Conservation (phyloP, 805 yeast species). For the Wickerhamiella hasegawae region DNA sequence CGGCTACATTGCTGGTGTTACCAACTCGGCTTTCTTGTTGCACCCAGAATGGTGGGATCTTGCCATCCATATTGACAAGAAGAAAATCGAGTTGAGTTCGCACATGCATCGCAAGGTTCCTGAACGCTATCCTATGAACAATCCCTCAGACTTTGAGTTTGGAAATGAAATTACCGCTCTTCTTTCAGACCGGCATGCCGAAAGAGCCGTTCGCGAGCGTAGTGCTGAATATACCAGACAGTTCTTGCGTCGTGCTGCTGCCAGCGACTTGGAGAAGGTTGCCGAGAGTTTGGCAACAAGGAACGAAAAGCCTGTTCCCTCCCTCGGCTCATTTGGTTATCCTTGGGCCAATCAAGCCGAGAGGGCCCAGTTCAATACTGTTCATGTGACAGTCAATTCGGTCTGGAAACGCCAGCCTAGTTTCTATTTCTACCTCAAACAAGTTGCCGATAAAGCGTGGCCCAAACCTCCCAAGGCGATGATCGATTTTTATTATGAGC, state of each 20-base stretch:
- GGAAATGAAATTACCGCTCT: background rate
- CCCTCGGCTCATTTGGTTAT: conserved; percentile 20
- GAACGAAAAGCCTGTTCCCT: background rate
- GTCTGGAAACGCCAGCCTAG: conserved; percentile 19
- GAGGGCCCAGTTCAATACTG: conserved; percentile 12
- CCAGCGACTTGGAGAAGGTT: conserved; percentile 3
- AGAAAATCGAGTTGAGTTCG: conserved; percentile 20
- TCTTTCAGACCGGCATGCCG: conserved; percentile 3
- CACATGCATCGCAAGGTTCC: conserved; percentile 3
- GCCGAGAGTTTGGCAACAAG: background rate
- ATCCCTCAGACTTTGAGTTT: conserved; percentile 3
- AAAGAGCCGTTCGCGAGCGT: conserved; percentile 5
- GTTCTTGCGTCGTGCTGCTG: conserved; percentile 4
- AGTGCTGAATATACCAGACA: conserved; percentile 1
- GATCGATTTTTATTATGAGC: conserved; percentile 12
- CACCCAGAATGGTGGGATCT: conserved; percentile 43
- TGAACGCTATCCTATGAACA: conserved; percentile 4
- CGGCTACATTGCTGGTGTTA: conserved; percentile 43
- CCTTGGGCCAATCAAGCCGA: conserved; percentile 18
- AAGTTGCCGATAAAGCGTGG: conserved; percentile 8
- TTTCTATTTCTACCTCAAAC: conserved; percentile 13
- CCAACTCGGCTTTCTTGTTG: conserved; percentile 40
- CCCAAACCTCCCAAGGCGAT: conserved; percentile 12
- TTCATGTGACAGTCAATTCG: conserved; percentile 16
- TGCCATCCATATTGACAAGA: conserved; percentile 35